Base-by-base conservation (phyloP, 805 yeast genomes). In the Peterozyma xylosa region DNA sequence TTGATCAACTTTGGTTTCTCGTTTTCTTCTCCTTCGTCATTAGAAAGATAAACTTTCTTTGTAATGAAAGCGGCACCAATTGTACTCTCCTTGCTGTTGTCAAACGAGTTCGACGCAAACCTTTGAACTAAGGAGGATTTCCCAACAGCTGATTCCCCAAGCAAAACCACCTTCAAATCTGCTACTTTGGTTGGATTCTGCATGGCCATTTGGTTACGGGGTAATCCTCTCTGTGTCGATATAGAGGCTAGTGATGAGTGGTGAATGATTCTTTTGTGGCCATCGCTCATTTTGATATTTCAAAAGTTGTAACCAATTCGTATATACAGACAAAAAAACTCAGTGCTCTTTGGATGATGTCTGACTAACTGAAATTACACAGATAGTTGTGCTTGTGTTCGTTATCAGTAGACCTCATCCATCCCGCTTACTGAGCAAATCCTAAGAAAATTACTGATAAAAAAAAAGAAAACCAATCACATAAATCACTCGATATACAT, bases 31-130 rank as follows among this genome's bases (percentile, higher is more conserved):
- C 11, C 18, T 3, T 58, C 53, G 3, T 50, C 58, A 13, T 45
- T 48, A 27, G 55, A 46, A 35, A 78, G 50, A 10, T 68, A 68
- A 11, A 85, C 69, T 10, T 84, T 80, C 59, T 89, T 95, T 14
- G 97, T 87, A 35, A 93, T 74, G 62, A 91, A 93, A 0, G 98
- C 99, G 3, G 99, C 99, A n/a, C 99, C 99, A 44, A 93, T 93
- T 2, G 99, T 93, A 37, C 95, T 86, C 52, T 95, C 87, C 47
- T 91, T 76, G 51, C 78, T 76, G 30, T 78, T 82, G 51, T 87
- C 93, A 59, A 91, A 93, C 0, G 78, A 64, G 53, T 80, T 74
- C 49, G 67, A 68, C 36, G 76, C 90, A 54, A 90, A 88, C 42
- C 97, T 68, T 51, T 85, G 85, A 1, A 88, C 89, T 9, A 91